phyloP scores from a whole-genome alignment of 2,329 filamentous ascomycete genomes.

The Aureobasidium lini region DNA sequence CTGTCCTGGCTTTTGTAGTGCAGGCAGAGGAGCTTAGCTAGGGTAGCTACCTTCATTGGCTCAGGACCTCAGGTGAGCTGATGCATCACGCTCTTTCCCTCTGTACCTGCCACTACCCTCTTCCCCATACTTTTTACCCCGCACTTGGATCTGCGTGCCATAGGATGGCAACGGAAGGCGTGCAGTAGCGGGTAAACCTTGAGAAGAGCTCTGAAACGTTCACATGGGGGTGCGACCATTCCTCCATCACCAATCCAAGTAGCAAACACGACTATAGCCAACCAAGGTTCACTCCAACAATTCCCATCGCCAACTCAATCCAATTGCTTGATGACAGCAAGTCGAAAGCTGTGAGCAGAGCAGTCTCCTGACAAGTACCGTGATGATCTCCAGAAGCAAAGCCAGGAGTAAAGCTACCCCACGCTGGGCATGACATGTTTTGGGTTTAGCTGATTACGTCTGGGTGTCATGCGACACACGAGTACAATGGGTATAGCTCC shows the following conservation, averaged over 20 bases:
- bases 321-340: not conserved
- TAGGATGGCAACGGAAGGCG: constrained; percentile 6
- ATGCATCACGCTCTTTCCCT: constrained; percentile 2
- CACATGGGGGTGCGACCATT: not conserved
- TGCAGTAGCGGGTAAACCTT: constrained; percentile 11
- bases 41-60: not conserved
- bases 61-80: not conserved
- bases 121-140: constrained; percentile 11
- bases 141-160: constrained; percentile 10
- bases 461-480: constrained; percentile 9
- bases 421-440: constrained; percentile 1
- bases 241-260: not conserved
- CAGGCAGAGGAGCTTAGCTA: constrained; percentile 2
- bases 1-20: constrained; percentile 6
- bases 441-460: constrained; percentile 8
- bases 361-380: constrained; percentile 8
- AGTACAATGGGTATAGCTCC: not conserved
- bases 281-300: not conserved
- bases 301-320: not conserved
- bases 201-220: constrained; percentile 7
- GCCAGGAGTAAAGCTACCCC: constrained; percentile 4
- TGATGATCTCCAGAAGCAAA: constrained; percentile 5
- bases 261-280: not conserved
- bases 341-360: not conserved
- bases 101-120: constrained; percentile 1